Conservation (phyloP, 345 rosid genomes). For the Eucalyptus grandis region DNA sequence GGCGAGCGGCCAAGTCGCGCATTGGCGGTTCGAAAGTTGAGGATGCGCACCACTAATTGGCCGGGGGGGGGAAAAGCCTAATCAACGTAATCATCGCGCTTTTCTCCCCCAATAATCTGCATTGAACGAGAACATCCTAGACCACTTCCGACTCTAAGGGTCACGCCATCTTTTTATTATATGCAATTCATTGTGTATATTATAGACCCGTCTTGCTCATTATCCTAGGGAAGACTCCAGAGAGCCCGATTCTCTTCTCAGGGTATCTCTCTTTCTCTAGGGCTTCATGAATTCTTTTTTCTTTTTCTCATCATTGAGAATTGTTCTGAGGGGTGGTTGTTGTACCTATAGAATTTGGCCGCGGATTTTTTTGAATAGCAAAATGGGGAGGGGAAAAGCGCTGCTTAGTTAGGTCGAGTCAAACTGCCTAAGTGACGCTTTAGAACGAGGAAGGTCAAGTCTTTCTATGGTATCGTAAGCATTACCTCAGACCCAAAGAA, state of each 20-base stretch:
- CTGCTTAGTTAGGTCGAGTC: background rate
- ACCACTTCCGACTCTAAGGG: background rate
- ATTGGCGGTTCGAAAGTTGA: background rate
- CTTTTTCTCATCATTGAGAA: background rate
- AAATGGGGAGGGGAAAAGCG: background rate
- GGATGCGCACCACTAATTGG: background rate
- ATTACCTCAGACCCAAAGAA: background rate
- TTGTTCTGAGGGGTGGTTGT: background rate
- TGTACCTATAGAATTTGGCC: background rate
- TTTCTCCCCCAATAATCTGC: background rate
- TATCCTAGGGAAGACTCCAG: background rate
- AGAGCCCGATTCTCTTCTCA: background rate
- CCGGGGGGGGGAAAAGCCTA: background rate
- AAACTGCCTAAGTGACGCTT: background rate
- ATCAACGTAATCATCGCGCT: background rate
- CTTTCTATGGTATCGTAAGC: background rate
- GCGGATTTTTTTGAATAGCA: background rate
- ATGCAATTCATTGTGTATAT: background rate
- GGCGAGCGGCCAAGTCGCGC: background rate
- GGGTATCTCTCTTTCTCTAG: background rate
- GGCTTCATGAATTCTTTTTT: background rate
- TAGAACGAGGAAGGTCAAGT: background rate
- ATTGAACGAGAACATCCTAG: background rate
- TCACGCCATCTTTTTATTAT: background rate
- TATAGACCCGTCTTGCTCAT: background rate